Percentiles rank a stretch among this genome's conserved stretches.
Evolutionary conservation across 805 yeast species (phyloP).

Genomic region (Suhomyces kilbournensis): DNA sequence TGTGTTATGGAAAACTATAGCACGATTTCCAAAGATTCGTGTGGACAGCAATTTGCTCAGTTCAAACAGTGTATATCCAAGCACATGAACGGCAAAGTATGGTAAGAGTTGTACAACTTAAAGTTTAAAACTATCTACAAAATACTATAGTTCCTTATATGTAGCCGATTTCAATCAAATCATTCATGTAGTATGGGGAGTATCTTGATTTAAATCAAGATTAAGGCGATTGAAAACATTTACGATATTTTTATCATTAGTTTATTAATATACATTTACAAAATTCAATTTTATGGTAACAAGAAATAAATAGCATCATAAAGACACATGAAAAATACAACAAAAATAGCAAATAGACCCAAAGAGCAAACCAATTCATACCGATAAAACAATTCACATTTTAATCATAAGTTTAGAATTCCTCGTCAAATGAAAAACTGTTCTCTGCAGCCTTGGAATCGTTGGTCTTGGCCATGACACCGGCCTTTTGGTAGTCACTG

Average conservation of each 20-base stretch:
- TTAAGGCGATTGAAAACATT: neutral
- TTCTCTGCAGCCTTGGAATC: constrained; percentile 47
- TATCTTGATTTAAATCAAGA: no score
- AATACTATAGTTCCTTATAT: no score
- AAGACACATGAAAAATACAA: neutral
- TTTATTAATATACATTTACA: constrained; percentile 1
- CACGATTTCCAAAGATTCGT: constrained; percentile 50
- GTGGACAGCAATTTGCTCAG: constrained; percentile 46
- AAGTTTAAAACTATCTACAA: no score
- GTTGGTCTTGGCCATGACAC: constrained; percentile 84
- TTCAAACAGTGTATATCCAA: constrained; percentile 51
- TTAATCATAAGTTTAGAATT: constrained; percentile 51
- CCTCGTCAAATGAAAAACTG: constrained; percentile 87
- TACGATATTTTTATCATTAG: neutral
- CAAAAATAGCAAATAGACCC: neutral
- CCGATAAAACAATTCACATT: constrained; percentile 1
- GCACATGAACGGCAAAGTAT: constrained; percentile 24
- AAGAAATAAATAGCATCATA: constrained; percentile 2
- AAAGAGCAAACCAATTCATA: neutral
- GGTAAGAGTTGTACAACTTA: neutral
- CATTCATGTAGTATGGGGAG: no score
- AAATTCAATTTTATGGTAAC: constrained; percentile 3
- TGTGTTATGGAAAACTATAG: constrained; percentile 52
- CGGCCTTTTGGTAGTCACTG: constrained; percentile 98
- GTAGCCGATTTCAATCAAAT: neutral